A percentile compares a stretch with the other conserved stretches of the same genome.
Evolutionary conservation across 495 filamentous ascomycete species (phyloP).

Genomic region (Pseudoneurospora amorphoporcata): DNA sequence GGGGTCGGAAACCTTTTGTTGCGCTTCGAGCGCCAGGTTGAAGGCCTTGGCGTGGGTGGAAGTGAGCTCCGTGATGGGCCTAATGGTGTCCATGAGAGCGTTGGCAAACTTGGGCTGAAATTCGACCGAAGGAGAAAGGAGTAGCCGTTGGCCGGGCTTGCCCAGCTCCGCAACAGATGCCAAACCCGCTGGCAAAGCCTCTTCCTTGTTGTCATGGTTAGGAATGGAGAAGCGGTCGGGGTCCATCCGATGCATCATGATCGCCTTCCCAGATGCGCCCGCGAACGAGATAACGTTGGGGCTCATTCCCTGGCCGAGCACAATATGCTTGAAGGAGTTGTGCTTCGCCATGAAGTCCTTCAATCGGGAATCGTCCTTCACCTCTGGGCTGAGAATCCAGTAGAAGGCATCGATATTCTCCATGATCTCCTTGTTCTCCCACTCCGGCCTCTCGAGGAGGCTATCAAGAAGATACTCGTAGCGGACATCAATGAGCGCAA

Average conservation of each 20-base stretch:
- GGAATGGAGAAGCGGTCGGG: conserved; percentile 56
- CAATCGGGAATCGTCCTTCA: conserved; percentile 51
- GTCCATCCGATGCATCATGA: conserved; percentile 61
- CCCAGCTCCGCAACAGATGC: conserved; percentile 14
- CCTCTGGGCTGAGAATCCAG: conserved; percentile 67
- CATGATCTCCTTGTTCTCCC: conserved; percentile 55
- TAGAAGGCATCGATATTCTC: conserved; percentile 55
- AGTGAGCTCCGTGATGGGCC: conserved; percentile 29
- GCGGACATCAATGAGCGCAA: conserved; percentile 75
- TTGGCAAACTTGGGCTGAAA: conserved; percentile 40
- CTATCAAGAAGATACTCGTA: conserved; percentile 52
- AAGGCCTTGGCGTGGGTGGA: conserved; percentile 31
- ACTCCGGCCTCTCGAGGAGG: conserved; percentile 62
- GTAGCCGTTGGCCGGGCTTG: conserved; percentile 35
- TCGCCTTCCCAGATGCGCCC: conserved; percentile 48
- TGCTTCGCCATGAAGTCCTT: conserved; percentile 56
- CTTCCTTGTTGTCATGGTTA: conserved; percentile 40
- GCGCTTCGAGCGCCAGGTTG: conserved; percentile 39
- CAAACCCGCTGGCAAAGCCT: conserved; percentile 3
- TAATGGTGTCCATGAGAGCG: conserved; percentile 42
- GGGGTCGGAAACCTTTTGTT: conserved; percentile 26
- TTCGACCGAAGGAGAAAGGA: conserved; percentile 55
- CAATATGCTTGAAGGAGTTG: conserved; percentile 54
- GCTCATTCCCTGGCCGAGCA: conserved; percentile 60
- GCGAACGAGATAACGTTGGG: conserved; percentile 62